Base-by-base conservation (phyloP, 306 rosid species). In the Corylus americana region DNA sequence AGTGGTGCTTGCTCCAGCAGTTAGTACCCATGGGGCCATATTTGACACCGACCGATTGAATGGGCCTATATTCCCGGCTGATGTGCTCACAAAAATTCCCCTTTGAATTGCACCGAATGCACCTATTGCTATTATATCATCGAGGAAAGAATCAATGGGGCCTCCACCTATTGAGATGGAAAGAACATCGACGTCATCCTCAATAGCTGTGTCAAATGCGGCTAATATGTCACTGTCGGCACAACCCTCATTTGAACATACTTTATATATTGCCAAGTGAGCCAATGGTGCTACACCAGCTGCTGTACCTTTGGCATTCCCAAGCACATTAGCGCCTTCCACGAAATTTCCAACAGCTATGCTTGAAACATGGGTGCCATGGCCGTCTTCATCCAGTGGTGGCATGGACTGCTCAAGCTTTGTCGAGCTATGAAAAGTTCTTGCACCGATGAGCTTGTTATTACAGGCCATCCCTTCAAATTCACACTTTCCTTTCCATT, bases 401-500 rank as follows among this genome's bases (percentile, higher is more conserved):
- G 84, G 51, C 51, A 9, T 48, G 51, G 51, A 39, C 44, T 39
- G 6, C 5, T 0, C 44, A 39, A 3, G 10, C 51, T 48, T 11
- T 1, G 51, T 8, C 3, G 51, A 48, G 10, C 51, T 9, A 8
- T 48, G 51, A 48, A 48, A 48, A 1, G 12, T 48, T 48, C 51
- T 48, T 48, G 12, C 51, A 48, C 51, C 96, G 0, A 94, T 79
- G 20, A 92, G 88, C 74, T 94, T 94, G 82, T 90, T 91, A 73
- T 94, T 94, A 76, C 97, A 91, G 11, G 66, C 64, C 5, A 76
- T 75, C 17, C 83, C 90, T 0, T 74, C 82, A 84, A 93, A 91
- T 7, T 93, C 91, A 37, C 98, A 94, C 25, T 31, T 76, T 13
- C 98, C 97, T 75, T 89, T 90, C 98, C 98, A 94, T 79, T 84